A percentile compares a stretch with the other conserved stretches of the same genome.
phyloP scores from a whole-genome alignment of 306 rosid species.

The Adenanthera pavonina region DNA sequence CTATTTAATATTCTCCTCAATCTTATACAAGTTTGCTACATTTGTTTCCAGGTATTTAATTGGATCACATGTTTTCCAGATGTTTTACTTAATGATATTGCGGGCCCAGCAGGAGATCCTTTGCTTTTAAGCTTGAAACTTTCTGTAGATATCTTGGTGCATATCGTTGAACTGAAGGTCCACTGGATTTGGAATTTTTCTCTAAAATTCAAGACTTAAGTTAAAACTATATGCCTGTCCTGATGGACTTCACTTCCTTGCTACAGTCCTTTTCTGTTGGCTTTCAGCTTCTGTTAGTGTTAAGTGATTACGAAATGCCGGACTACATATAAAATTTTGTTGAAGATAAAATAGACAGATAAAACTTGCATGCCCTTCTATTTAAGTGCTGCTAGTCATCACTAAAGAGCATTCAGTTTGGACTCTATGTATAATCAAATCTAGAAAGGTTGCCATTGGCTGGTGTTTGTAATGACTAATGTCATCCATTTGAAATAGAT shows the following conservation, averaged over 20 bases:
- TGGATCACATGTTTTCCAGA: conserved; percentile 85
- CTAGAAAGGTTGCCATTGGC: conserved; percentile 26
- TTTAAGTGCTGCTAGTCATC: conserved; percentile 3
- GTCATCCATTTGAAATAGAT: conserved; percentile 32
- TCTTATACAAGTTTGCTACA: conserved; percentile 42
- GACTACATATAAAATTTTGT: conserved; percentile 1
- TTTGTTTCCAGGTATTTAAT: conserved; percentile 67
- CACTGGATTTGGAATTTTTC: conserved; percentile 19
- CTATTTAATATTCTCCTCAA: conserved; percentile 17
- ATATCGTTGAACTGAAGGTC: conserved; percentile 44
- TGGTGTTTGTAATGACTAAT: conserved; percentile 10
- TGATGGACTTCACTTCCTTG: conserved; percentile 11
- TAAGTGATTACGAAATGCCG: conserved; percentile 12
- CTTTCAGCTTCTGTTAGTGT: conserved; percentile 26
- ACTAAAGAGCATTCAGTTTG: conserved; percentile 12
- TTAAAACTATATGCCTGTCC: conserved; percentile 16
- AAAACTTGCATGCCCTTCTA: conserved; percentile 32
- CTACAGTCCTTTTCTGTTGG: conserved; percentile 23
- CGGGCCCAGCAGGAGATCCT: conserved; percentile 95
- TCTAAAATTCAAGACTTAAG: conserved; percentile 7
- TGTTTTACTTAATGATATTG: conserved; percentile 86
- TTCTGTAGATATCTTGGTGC: conserved; percentile 91
- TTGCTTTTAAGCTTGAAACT: conserved; percentile 95
- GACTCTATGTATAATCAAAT: conserved; percentile 13
- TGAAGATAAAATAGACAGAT: background rate